These are phyloP conservation scores for Aspergillus pseudotamarii DNA, from an alignment of 2,329 filamentous ascomycete species.

Conservation along the genomic window DNA sequence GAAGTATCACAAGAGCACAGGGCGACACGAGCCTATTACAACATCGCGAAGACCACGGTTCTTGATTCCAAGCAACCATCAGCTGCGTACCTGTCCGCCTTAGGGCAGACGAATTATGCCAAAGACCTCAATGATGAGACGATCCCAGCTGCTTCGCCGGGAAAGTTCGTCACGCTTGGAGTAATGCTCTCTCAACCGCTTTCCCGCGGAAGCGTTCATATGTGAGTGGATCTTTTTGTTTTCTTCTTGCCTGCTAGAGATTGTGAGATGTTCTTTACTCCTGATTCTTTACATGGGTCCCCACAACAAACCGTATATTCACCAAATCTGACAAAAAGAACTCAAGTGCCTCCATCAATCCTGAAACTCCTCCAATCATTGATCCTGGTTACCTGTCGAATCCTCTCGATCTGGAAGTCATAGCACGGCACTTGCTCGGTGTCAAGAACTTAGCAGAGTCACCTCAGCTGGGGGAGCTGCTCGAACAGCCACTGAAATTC, in stretches of 20 bases:
- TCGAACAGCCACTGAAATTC: slow-evolving; percentile 21
- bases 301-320: too few relatives aligned
- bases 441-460: too few relatives aligned
- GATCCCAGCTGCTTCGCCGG: slow-evolving; percentile 10
- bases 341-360: accelerated
- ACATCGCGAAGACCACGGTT: slow-evolving; percentile 6
- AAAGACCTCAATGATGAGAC: slow-evolving; percentile 12
- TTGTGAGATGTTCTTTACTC: too few relatives aligned
- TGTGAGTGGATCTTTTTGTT: slow-evolving; percentile 7
- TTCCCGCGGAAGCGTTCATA: slow-evolving; percentile 12
- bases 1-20: too few relatives aligned
- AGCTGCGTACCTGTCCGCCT: slow-evolving; percentile 12
- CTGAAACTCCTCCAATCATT: too few relatives aligned
- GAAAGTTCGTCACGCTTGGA: slow-evolving; percentile 14
- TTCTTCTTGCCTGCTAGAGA: too few relatives aligned
- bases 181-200: slow-evolving; percentile 14
- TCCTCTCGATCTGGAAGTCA: too few relatives aligned
- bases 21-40: too few relatives aligned
- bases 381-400: too few relatives aligned
- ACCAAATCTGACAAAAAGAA: too few relatives aligned
- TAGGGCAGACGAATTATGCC: slow-evolving; percentile 13
- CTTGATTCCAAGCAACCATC: slow-evolving; percentile 13
- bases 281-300: too few relatives aligned
- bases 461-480: slow-evolving; percentile 10
- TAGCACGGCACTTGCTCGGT: too few relatives aligned